Evolutionary conservation across 116 monocot genomes (phyloP), one percentile per base, ranked within the genome.

Genomic region (Trichopus zeylanicus): DNA sequence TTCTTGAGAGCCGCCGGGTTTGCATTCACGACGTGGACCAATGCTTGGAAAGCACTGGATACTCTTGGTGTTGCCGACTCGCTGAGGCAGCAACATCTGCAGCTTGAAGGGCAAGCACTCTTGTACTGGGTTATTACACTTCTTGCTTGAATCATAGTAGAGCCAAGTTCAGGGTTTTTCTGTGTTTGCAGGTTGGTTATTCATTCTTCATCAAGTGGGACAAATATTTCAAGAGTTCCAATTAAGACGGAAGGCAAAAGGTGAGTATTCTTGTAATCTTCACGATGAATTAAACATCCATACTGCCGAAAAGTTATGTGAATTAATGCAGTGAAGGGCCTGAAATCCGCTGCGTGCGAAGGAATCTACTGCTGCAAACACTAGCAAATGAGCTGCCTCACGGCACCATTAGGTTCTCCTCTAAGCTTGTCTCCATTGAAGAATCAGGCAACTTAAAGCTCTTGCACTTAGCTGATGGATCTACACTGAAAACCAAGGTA

Each of bases 351-450:
- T 79, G 74, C 24, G 61, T 88, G 32, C 74, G 46, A 70, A 82
- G 93, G 70, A 75, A 75, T 31, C n/a, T 69, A n/a, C 49, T 93
- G 56, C 30, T 89, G 7, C 70, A 93, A 59, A 53, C 78, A 10
- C 53, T 93, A 1, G 80, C 37, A 24, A 61, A 64, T 10, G 82
- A 77, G 39, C 68, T 89, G 1, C 89, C 89, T 0, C 13, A 39
- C 1, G 86, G 67, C 23, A 78, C 73, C 1, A 80, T 93, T 25
- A 77, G 77, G 49, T 88, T 57, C 59, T 76, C 76, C 12, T 76
- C 89, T 11, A 93, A 86, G 75, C 47, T 89, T 9, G 83, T 75
- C 31, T 67, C 68, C 4, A 86, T 93, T 3, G 75, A 78, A 15
- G 74, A 74, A 52, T 67, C 49, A 5, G 74, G 73, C 11, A 51